Base-by-base conservation (phyloP, 2,329 filamentous ascomycete genomes). In the Lachnellula arida region DNA sequence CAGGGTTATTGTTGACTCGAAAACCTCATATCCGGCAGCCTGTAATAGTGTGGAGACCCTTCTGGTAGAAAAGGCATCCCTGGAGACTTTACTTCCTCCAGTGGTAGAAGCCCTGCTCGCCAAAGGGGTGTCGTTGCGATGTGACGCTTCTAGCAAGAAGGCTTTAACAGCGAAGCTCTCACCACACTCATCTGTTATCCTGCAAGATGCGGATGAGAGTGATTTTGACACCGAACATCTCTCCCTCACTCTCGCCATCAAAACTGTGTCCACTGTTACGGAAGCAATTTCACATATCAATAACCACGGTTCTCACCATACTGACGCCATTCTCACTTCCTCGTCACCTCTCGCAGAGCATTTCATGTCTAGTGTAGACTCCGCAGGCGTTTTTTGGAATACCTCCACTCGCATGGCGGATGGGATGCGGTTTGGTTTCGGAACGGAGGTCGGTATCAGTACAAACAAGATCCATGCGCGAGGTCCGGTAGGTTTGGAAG, bases 391-490 rank as follows among this genome's bases (percentile, higher is more conserved):
- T 17, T 99, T 96, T 79, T 97, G 93, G 91, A 99, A 99, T 71
- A 89, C 91, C 7, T 95, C 90, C 23, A 96, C 91, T 8, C 84
- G 94, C 50, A 93, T 99, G 75, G 91, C 92, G 5, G 94, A 99
- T 71, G 94, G 94, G 7, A 97, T 96, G 88, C 82, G 94, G 43
- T 97, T 95, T 71, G 94, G 94, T 7, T 99, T 99, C 73, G 94
- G 94, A 48, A 97, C 94, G 0, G 94, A 99, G 75, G 94, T 99
- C 23, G 94, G 94, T 53, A 97, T 99, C 74, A 95, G 89, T 75
- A 99, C 94, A 49, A 99, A 97, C 78, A 99, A 97, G 78, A 96
- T 99, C 61, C 94, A 99, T 71, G 89, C 90, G 1, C 80, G 94
- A 50, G 94, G 94, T 0, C 94, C 94, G 0, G 94, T 99, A 5